Base-by-base conservation (phyloP, 495 filamentous ascomycete species). In the Aspergillus bertholletiae region DNA sequence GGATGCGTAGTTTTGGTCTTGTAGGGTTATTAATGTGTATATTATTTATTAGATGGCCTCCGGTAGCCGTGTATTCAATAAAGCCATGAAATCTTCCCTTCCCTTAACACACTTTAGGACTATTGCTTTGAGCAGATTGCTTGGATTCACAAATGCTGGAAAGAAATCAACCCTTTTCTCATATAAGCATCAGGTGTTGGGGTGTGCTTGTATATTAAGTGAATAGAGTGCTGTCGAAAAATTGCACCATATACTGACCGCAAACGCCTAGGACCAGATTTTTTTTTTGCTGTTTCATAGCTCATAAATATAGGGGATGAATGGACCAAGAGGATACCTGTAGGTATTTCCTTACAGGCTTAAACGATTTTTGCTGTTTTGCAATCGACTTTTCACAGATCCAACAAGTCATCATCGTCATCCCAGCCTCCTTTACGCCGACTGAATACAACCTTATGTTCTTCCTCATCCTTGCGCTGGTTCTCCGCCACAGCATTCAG, bases 391-490 rank as follows among this genome's bases (percentile, higher is more conserved):
- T 22, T 53, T 56, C 43, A 82, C 60, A 84, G 60, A 73, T 90
- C 86, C 62, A 90, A 67, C 63, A 92, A 71, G 65, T 93, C 88
- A 66, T 97, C 88, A 64, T 90, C 90, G 54, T 96, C 91, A 68
- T 92, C 90, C 69, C 88, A 90, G 51, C 83, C 88, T n/a, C 82
- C 87, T 69, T 92, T 96, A 66, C 91, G 79, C 65, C 94, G 76
- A 51, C 67, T 86, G 44, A 96, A 85, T 41, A 93, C 90, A 68
- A 97, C 89, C 74, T 90, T 96, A 51, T 87, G 82, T 61, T 86
- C 83, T 68, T 83, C 72, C 69, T 69, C 77, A 57, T 71, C 76
- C 67, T 72, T 80, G 55, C 79, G 77, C 59, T 80, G 69, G 60
- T 80, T 87, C 69, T 95, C 88, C 13, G 88, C 85, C 54, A 97